These are phyloP conservation scores for Edaphochlamys debaryana DNA, from an alignment of 139 green algal species.

Conservation along the genomic window DNA sequence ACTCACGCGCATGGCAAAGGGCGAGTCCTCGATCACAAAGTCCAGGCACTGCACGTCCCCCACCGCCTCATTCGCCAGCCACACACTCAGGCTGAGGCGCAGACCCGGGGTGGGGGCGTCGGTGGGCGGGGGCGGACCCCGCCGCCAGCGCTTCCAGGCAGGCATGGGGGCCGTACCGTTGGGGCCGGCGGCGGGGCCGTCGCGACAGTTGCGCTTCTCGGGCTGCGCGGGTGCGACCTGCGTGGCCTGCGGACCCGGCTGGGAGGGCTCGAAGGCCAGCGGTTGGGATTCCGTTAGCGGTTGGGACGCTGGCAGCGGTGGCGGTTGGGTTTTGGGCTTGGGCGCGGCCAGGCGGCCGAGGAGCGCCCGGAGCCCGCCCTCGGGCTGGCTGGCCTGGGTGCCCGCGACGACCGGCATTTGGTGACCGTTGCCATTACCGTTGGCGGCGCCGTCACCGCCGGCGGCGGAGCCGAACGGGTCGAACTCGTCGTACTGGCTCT, in stretches of 20 bases:
- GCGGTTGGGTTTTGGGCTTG: no score
- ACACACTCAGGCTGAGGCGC: not conserved
- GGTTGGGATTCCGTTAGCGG: no score
- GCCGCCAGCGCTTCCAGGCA: not conserved
- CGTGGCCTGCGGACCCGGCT: no score
- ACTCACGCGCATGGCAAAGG: constrained; percentile 1
- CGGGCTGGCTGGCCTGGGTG: not conserved
- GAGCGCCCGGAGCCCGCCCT: not conserved
- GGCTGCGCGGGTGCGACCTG: not conserved
- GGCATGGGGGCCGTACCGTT: not conserved
- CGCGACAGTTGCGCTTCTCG: not conserved
- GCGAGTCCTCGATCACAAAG: constrained; percentile 18
- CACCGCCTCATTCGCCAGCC: constrained; percentile 5
- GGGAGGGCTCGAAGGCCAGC: no score
- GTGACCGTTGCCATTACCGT: not conserved
- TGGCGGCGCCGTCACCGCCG: not conserved
- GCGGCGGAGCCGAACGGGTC: not conserved
- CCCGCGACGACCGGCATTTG: not conserved
- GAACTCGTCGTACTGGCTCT: not conserved
- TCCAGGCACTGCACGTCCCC: constrained; percentile 20
- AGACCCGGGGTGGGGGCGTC: not conserved
- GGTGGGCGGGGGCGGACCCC: not conserved
- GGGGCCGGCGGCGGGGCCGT: not conserved
- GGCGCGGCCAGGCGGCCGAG: no score
- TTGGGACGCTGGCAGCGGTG: no score